Conservation (phyloP, 2,329 filamentous ascomycete genomes). For the Helminthosporium solani region DNA sequence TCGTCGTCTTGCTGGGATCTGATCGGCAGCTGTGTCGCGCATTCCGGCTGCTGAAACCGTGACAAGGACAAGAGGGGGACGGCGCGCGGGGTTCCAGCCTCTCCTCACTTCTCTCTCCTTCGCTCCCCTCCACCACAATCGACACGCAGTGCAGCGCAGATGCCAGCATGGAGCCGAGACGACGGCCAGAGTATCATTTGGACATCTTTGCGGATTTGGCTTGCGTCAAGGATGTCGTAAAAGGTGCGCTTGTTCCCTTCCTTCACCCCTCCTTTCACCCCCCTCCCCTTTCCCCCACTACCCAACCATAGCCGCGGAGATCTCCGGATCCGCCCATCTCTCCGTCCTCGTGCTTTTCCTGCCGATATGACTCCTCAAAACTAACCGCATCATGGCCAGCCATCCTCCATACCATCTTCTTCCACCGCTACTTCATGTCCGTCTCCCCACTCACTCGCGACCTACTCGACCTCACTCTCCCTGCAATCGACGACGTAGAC, state of each 20-base stretch:
- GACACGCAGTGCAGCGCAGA: slow-evolving; percentile 14
- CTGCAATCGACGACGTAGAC: slow-evolving; percentile 85
- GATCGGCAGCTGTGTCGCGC: not conserved
- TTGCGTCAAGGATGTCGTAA: slow-evolving; percentile 88
- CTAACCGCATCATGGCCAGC: slow-evolving; percentile 52
- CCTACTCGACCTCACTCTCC: slow-evolving; percentile 85
- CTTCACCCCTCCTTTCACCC: slow-evolving; percentile 2
- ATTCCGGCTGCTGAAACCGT: not conserved
- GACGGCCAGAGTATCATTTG: slow-evolving; percentile 84
- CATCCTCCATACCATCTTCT: slow-evolving; percentile 96
- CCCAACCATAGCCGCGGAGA: slow-evolving; percentile 7
- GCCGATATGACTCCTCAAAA: slow-evolving; percentile 5
- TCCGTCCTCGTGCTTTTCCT: slow-evolving; percentile 1
- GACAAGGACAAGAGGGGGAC: not conserved
- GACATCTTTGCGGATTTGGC: slow-evolving; percentile 90
- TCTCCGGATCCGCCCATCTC: slow-evolving; percentile 11
- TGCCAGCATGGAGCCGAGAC: slow-evolving; percentile 61
- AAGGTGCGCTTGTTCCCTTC: slow-evolving; percentile 60
- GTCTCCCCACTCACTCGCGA: slow-evolving; percentile 81
- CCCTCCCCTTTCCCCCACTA: slow-evolving; percentile 6
- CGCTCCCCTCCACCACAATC: not conserved
- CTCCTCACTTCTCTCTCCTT: not conserved
- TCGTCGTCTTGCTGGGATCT: not conserved
- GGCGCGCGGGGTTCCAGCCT: not conserved
- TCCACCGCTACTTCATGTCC: slow-evolving; percentile 94